phyloP scores from a whole-genome alignment of 805 yeast species.

The Candida sanyiensis region DNA sequence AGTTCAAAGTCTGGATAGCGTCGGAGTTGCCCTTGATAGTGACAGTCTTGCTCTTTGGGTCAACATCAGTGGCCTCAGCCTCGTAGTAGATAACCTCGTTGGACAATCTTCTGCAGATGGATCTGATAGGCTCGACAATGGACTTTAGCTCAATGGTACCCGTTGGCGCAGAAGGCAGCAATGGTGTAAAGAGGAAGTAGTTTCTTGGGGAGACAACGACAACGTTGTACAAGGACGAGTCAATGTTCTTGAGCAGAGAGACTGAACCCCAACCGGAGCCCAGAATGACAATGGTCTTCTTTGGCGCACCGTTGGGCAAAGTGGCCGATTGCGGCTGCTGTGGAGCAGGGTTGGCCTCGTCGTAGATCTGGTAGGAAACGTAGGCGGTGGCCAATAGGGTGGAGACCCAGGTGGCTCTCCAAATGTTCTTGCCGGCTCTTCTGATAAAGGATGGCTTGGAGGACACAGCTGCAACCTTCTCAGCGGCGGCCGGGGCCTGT shows the following conservation, averaged over 20 bases:
- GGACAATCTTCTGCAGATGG: slow-evolving; percentile 70
- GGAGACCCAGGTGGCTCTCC: slow-evolving; percentile 48
- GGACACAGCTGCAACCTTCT: slow-evolving; percentile 6
- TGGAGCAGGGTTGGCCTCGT: slow-evolving; percentile 54
- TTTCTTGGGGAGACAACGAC: slow-evolving; percentile 88
- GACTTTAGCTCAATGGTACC: slow-evolving; percentile 89
- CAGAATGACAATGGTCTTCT: slow-evolving; percentile 51
- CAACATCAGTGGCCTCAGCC: slow-evolving; percentile 84
- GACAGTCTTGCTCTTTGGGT: slow-evolving; percentile 65
- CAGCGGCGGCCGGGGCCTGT: slow-evolving; percentile 7
- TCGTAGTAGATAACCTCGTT: slow-evolving; percentile 81
- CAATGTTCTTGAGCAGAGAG: slow-evolving; percentile 76
- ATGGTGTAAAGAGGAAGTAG: slow-evolving; percentile 89
- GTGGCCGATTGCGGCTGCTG: slow-evolving; percentile 57
- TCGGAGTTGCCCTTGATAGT: slow-evolving; percentile 47
- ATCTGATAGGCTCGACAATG: slow-evolving; percentile 88
- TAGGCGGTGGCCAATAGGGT: slow-evolving; percentile 49
- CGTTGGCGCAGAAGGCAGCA: slow-evolving; percentile 88
- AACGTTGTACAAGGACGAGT: slow-evolving; percentile 82
- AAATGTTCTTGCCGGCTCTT: slow-evolving; percentile 23
- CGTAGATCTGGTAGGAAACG: slow-evolving; percentile 55
- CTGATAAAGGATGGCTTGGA: slow-evolving; percentile 21
- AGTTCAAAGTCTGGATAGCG: slow-evolving; percentile 41
- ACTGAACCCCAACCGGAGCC: slow-evolving; percentile 97
- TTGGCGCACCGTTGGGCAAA: slow-evolving; percentile 39